Evolutionary conservation across 2,329 filamentous ascomycete genomes (phyloP).

Genomic region (Trichoderma koningiopsis): DNA sequence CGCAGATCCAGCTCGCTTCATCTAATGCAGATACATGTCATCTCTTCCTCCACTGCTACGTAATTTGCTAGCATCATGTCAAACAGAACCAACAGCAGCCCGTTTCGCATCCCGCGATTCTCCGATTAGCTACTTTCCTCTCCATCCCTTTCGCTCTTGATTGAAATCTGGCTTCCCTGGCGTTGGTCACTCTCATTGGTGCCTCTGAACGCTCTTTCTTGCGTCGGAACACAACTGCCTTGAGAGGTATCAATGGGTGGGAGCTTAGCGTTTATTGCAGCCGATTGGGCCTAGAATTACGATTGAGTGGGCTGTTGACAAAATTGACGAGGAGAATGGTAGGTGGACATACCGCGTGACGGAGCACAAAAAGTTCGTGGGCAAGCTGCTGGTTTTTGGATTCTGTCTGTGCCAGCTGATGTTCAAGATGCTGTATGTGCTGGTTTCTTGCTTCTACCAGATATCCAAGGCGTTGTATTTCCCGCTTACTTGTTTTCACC

Average conservation of each 20-base stretch:
- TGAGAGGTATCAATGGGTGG: neutral
- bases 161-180: neutral
- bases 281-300: neutral
- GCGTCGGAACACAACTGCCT: neutral
- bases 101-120: too few relatives aligned
- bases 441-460: too few relatives aligned
- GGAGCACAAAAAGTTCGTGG: neutral
- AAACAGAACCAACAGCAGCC: too few relatives aligned
- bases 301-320: too few relatives aligned
- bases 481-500: too few relatives aligned
- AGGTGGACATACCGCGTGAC: neutral
- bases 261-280: neutral
- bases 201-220: neutral
- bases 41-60: too few relatives aligned
- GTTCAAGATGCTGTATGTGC: neutral
- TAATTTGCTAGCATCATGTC: too few relatives aligned
- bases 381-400: neutral
- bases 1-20: too few relatives aligned
- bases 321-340: neutral
- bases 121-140: too few relatives aligned
- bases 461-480: too few relatives aligned
- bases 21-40: too few relatives aligned
- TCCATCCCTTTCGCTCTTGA: neutral
- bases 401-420: neutral
- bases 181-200: too few relatives aligned